Base-by-base conservation (phyloP, 2,329 filamentous ascomycete species). In the Lecanoromycetidae sp. region DNA sequence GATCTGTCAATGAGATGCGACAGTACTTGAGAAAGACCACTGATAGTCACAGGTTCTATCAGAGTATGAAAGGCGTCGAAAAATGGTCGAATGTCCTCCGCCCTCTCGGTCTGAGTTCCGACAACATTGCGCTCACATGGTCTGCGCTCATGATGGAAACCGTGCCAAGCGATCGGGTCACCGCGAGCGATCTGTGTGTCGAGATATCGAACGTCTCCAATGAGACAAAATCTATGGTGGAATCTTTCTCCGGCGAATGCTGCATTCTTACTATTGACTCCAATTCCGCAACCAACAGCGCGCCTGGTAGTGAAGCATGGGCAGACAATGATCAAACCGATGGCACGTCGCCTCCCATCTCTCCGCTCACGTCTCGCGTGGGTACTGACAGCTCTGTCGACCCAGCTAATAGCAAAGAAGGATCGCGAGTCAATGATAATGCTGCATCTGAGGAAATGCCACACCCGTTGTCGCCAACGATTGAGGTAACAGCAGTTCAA, bases 61-160 rank as follows among this genome's bases (percentile, higher is more conserved):
- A 35, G 15, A 36, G 42, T 19, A 6, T 20, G 13, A 4, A 6
- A n/a, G 42, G n/a, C 10, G 37, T 36, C 25, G n/a, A 23, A 3
- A 19, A 33, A 26, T 52, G 51, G 51, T 45, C 38, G 17, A 36
- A 48, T 8, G 6, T 22, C 23, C 15, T 52, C 25, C 27, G 32
- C 15, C 17, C 36, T 2, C 17, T 29, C 7, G 51, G 44, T 4
- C 20, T 25, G 26, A 12, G 32, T 15, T 19, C 20, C 13, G 51
- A 53, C 30, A 52, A 50, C 12, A 41, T 46, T 22, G 46, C 52
- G n/a, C 38, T 55, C 10, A 37, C 23, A 4, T 55, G 53, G 53
- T 48, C 47, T 15, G 32, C 34, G 25, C 20, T 26, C 12, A 47
- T 54, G 42, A 17, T 52, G 23, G 40, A 45, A 17, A 19, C 12